A percentile compares a stretch with the other conserved stretches of the same genome.
Conservation (phyloP, 1,284 basidiomycete genomes). For the Tremellales sp. region DNA sequence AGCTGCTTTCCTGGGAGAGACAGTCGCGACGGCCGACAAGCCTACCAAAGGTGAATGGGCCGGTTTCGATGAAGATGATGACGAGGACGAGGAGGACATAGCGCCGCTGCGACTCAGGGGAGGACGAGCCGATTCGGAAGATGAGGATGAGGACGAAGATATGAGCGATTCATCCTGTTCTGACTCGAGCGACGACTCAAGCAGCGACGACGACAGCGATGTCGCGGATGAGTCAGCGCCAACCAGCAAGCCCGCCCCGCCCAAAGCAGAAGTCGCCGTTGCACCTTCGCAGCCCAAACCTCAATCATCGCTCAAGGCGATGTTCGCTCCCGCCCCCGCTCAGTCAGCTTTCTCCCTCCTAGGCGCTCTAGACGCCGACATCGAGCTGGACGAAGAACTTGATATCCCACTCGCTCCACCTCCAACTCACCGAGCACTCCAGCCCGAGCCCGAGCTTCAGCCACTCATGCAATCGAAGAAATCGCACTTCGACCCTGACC, state of each 20-base stretch:
- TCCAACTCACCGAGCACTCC: conserved; percentile 2
- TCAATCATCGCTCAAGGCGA: background rate
- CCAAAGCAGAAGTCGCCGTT: background rate
- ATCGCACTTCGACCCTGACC: conserved; percentile 32
- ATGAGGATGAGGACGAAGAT: conserved; percentile 4
- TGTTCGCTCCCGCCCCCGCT: conserved; percentile 2
- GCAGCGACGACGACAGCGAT: conserved; percentile 6
- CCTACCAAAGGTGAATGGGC: conserved; percentile 13
- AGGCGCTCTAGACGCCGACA: conserved; percentile 32
- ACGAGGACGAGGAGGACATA: background rate
- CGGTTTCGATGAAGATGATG: conserved; percentile 9
- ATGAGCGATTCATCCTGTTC: conserved; percentile 1
- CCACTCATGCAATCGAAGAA: conserved; percentile 15
- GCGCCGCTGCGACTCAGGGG: conserved; percentile 13
- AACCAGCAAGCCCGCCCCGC: background rate
- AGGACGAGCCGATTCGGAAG: conserved; percentile 11
- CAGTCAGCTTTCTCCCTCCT: conserved; percentile 36
- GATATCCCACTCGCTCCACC: conserved; percentile 32
- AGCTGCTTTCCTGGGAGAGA: conserved; percentile 23
- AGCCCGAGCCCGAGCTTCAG: conserved; percentile 13
- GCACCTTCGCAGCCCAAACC: conserved; percentile 1
- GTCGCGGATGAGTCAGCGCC: background rate
- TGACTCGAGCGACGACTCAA: conserved; percentile 2
- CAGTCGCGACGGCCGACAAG: conserved; percentile 3
- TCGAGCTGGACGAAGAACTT: conserved; percentile 44